A percentile compares a stretch with the other conserved stretches of the same genome.
Conservation (phyloP, 441 rosid genomes). For the Arabidopsis hybrid region DNA sequence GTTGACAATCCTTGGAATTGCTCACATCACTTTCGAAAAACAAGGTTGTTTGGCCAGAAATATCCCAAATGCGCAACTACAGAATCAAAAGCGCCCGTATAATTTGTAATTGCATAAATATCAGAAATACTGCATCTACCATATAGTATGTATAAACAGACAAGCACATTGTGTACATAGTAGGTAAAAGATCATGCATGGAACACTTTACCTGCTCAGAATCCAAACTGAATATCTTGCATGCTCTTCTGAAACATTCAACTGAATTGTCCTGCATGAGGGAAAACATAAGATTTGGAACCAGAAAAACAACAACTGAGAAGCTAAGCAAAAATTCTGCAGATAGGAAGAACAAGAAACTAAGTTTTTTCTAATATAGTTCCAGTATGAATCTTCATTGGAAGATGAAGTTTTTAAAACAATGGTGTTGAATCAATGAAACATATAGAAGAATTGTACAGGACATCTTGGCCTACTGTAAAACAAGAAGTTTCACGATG, state of each 20-base stretch:
- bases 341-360: constrained; percentile 29
- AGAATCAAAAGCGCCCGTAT: constrained; percentile 37
- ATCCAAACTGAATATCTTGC: constrained; percentile 75
- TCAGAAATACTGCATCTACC: background rate
- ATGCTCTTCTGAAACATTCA: constrained; percentile 80
- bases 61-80: constrained; percentile 82
- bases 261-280: constrained; percentile 64
- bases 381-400: constrained; percentile 27
- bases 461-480: background rate
- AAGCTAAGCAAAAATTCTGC: constrained; percentile 16
- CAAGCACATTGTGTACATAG: constrained; percentile 26
- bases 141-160: constrained; percentile 1
- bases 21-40: constrained; percentile 59
- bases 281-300: constrained; percentile 30
- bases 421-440: background rate
- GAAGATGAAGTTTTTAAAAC: constrained; percentile 18
- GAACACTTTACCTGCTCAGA: constrained; percentile 64
- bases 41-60: constrained; percentile 69
- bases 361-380: constrained; percentile 24
- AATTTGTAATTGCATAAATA: constrained; percentile 8
- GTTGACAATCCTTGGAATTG: constrained; percentile 55
- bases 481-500: constrained; percentile 20
- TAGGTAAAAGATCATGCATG: constrained; percentile 23
- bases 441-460: constrained; percentile 1
- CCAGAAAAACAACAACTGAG: constrained; percentile 36